Evolutionary conservation across 371 early-diverging fungal genomes (phyloP).

Genomic region (Syncephalis fuscata): DNA sequence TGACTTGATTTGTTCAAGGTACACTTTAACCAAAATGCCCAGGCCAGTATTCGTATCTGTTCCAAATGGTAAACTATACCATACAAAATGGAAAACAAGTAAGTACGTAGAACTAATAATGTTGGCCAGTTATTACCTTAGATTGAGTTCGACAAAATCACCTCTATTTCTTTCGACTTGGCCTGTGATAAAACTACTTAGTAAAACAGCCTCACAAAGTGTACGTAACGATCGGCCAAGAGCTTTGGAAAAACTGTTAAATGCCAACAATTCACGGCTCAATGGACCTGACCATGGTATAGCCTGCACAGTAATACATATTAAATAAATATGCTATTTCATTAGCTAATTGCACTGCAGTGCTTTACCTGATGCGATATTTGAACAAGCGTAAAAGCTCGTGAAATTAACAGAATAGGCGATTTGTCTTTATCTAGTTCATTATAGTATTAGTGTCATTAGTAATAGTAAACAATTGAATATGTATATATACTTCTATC

Average conservation of each 20-base stretch:
- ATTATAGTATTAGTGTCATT: conserved; percentile 2
- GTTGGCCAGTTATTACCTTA: conserved; percentile 16
- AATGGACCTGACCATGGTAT: conserved; percentile 41
- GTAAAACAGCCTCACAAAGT: conserved; percentile 34
- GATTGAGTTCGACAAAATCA: conserved; percentile 28
- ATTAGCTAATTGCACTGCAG: not conserved
- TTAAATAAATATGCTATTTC: not conserved
- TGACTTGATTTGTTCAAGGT: conserved; percentile 16
- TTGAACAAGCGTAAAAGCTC: conserved; percentile 33
- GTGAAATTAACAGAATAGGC: conserved; percentile 27
- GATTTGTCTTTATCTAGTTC: conserved; percentile 15
- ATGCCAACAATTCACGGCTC: conserved; percentile 53
- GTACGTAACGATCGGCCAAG: conserved; percentile 40
- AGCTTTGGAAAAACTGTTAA: conserved; percentile 45
- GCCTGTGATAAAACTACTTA: conserved; percentile 31
- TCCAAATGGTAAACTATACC: conserved; percentile 26
- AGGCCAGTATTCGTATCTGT: conserved; percentile 31
- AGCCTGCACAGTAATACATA: conserved; percentile 13
- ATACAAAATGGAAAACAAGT: too few relatives aligned
- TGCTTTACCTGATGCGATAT: conserved; percentile 20
- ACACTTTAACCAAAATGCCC: conserved; percentile 26
- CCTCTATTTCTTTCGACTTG: conserved; percentile 26
- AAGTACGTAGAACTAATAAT: too few relatives aligned
- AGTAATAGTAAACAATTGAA: too few relatives aligned
- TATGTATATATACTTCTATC: not conserved